Conservation (phyloP, 2,329 filamentous ascomycete species). For the Nothophaeocryptopus gaeumannii region DNA sequence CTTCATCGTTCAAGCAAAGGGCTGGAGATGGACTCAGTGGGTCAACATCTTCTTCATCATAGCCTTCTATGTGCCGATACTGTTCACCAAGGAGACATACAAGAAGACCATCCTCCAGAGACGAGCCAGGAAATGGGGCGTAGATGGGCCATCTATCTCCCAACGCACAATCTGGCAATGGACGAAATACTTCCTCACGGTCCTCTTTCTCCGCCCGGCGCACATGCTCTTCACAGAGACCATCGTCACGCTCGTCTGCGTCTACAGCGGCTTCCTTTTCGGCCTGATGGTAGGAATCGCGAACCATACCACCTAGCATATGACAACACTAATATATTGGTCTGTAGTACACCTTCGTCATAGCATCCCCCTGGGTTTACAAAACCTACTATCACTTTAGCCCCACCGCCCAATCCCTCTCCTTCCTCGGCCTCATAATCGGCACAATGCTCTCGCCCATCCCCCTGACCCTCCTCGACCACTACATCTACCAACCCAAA, state of each 20-base stretch:
- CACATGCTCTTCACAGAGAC: conserved; percentile 43
- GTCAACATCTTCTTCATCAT: conserved; percentile 32
- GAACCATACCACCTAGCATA: too few species aligned
- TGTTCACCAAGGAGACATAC: conserved; percentile 34
- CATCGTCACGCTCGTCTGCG: conserved; percentile 41
- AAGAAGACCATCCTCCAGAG: conserved; percentile 38
- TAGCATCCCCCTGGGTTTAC: conserved; percentile 38
- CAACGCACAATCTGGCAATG: conserved; percentile 12
- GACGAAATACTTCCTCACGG: conserved; percentile 24
- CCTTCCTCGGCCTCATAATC: conserved; percentile 33
- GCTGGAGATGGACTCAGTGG: conserved; percentile 39
- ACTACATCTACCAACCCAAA: conserved; percentile 29
- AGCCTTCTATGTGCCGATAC: conserved; percentile 29
- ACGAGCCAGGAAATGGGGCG: conserved; percentile 27
- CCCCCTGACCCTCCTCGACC: conserved; percentile 28
- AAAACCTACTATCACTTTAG: conserved; percentile 30
- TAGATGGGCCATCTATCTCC: conserved; percentile 21
- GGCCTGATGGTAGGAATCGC: conserved; percentile 30
- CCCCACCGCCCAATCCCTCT: conserved; percentile 31
- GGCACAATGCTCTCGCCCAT: conserved; percentile 27
- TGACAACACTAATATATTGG: too few species aligned
- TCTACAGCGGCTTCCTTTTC: conserved; percentile 43
- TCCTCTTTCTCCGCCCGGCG: conserved; percentile 28
- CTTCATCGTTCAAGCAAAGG: conserved; percentile 31
- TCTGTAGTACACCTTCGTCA: conserved; percentile 39